Evolutionary conservation across 148 eudicot species (phyloP).

Genomic region (Diospyros lotus): DNA sequence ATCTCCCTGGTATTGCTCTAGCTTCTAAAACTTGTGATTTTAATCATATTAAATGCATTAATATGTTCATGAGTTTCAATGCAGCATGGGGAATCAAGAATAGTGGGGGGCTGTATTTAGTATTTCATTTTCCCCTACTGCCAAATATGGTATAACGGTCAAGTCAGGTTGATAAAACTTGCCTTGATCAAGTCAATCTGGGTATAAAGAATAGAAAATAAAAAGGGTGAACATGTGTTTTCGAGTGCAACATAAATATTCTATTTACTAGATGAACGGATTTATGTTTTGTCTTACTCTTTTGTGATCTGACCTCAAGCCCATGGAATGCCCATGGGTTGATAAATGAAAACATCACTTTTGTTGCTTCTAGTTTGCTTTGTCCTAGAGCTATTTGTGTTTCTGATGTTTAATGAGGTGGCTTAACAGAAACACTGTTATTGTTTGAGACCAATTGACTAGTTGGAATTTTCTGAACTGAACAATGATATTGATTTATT

Average conservation of each 20-base stretch:
- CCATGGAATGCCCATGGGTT: not conserved
- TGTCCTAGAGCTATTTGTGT: not conserved
- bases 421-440: not conserved
- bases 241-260: not conserved
- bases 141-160: no score
- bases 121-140: no score
- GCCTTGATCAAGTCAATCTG: no score
- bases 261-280: not conserved
- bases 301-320: not conserved
- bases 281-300: not conserved
- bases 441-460: not conserved
- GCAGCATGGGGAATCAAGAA: no score
- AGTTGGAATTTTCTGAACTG: not conserved
- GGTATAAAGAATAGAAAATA: no score
- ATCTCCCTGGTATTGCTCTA: no score
- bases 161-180: no score
- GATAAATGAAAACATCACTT: not conserved
- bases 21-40: no score
- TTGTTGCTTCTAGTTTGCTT: not conserved
- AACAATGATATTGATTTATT: not conserved
- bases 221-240: not conserved
- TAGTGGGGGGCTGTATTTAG: no score
- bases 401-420: not conserved
- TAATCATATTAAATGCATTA: no score
- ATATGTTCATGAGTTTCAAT: no score